Evolutionary conservation across 176 grass and related monocot genomes (phyloP), one percentile per base, ranked within the genome.

Genomic region (Calamus simplicifolius): DNA sequence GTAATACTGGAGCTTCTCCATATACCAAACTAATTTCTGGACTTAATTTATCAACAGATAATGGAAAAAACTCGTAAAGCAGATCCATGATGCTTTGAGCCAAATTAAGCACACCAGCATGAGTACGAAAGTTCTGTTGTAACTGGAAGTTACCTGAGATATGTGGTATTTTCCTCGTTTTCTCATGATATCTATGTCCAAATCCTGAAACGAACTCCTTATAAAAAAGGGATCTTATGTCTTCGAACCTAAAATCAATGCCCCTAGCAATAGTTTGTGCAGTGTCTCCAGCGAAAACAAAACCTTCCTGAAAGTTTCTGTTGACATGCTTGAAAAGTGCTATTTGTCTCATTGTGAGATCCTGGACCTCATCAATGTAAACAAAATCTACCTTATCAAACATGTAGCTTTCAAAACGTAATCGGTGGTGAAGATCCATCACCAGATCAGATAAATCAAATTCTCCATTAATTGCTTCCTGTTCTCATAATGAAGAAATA

Each of bases 281-380:
- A 0, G 90, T 95, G 49, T 95, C 90, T 54, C 90, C 90, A 54
- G 90, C 82, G 83, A 95, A 95, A 82, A 84, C 54, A 35, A 83
- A 95, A 1, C 90, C 90, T 69, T 84, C 86, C 19, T 79, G 69
- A 27, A 86, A 95, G 69, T 95, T 95, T 18, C 54, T 71, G 49
- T 82, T 86, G 56, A 95, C 67, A 69, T 89, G 75, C 69, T 81
- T 89, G 10, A 95, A 80, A 68, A 95, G 77, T 35, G 79, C 76
- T 67, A 95, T 79, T 25, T 95, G 90, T 58, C 70, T 51, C 75
- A 89, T 80, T 6, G 79, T 95, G 59, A 95, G 78, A 71, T 95
- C 90, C 60, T 95, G 90, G 72, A 95, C 90, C 78, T 95, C 90
- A 56, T 95, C 90, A 50, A 95, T 84, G 50, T 95, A 95, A 49